A percentile compares a stretch with the other conserved stretches of the same genome.
Conservation (phyloP, 2,329 filamentous ascomycete genomes). For the Colletotrichum cordylinicola region DNA sequence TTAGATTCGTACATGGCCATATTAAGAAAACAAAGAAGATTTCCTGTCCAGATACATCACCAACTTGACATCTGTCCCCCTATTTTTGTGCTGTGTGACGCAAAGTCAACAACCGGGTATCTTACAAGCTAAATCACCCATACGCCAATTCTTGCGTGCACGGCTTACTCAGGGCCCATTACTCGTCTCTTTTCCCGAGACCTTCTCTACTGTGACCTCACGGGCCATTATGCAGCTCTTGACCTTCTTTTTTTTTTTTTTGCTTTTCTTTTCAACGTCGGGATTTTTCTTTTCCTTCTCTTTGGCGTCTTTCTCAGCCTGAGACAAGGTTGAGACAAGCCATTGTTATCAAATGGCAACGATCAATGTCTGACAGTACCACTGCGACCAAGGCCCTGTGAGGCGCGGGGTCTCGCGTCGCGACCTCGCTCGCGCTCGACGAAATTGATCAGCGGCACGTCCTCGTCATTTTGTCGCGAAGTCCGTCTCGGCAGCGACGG, state of each 20-base stretch:
- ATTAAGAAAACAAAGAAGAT: constrained; percentile 16
- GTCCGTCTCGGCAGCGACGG: constrained; percentile 20
- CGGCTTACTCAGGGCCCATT: not conserved
- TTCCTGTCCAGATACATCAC: not conserved
- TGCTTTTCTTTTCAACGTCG: not conserved
- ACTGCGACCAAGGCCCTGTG: constrained; percentile 12
- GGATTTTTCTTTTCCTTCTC: not conserved
- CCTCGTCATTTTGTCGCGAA: constrained; percentile 19
- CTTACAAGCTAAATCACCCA: constrained; percentile 13
- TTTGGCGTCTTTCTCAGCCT: not conserved
- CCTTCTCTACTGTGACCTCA: not conserved
- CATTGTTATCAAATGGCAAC: not conserved
- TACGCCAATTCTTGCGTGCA: not conserved
- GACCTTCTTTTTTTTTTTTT: not conserved
- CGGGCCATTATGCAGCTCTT: not conserved
- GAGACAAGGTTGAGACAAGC: not conserved
- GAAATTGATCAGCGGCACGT: constrained; percentile 24
- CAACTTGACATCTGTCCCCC: not conserved
- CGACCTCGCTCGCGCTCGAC: constrained; percentile 18
- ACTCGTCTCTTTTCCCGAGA: not conserved
- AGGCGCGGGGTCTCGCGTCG: constrained; percentile 7
- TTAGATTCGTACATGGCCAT: constrained; percentile 12
- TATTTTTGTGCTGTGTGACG: not conserved
- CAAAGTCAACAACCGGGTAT: constrained; percentile 18
- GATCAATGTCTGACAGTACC: constrained; percentile 17